These are phyloP conservation scores for Cordyceps militaris DNA, from an alignment of 2,329 filamentous ascomycete species.

Conservation along the genomic window DNA sequence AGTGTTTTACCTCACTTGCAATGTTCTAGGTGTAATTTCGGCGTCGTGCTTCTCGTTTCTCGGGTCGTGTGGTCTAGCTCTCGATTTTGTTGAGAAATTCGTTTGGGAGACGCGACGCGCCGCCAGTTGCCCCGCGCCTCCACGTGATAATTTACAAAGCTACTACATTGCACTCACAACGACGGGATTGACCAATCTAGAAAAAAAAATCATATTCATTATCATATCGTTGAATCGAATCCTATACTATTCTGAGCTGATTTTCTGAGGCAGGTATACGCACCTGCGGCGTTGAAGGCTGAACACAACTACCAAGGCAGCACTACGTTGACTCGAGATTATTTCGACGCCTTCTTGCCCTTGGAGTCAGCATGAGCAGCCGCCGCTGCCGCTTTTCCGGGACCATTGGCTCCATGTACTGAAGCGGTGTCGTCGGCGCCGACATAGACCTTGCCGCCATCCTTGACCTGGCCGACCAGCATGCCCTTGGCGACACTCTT, in stretches of 20 bases:
- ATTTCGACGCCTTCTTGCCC: conserved; percentile 7
- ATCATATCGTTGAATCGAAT: background rate
- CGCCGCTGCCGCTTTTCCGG: conserved; percentile 13
- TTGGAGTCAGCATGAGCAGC: conserved; percentile 21
- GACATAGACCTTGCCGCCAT: conserved; percentile 66
- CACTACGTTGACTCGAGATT: background rate
- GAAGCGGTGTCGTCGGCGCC: conserved; percentile 49
- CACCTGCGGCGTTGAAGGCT: background rate
- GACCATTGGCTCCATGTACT: conserved; percentile 6
- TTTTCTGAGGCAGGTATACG: background rate
- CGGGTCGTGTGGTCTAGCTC: background rate
- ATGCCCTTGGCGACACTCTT: conserved; percentile 97
- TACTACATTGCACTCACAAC: background rate
- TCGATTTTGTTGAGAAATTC: too few species aligned
- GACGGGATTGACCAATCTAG: background rate
- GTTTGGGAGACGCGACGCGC: conserved; percentile 2
- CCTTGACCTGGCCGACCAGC: conserved; percentile 74
- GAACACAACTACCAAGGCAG: background rate
- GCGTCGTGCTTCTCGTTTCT: background rate
- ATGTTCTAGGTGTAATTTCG: background rate
- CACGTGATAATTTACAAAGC: background rate
- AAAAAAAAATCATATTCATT: background rate
- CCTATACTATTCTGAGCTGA: background rate
- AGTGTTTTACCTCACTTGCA: background rate
- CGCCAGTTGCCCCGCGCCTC: conserved; percentile 1